Base-by-base conservation (phyloP, 164 flowering plant species). In the Annona cherimola region DNA sequence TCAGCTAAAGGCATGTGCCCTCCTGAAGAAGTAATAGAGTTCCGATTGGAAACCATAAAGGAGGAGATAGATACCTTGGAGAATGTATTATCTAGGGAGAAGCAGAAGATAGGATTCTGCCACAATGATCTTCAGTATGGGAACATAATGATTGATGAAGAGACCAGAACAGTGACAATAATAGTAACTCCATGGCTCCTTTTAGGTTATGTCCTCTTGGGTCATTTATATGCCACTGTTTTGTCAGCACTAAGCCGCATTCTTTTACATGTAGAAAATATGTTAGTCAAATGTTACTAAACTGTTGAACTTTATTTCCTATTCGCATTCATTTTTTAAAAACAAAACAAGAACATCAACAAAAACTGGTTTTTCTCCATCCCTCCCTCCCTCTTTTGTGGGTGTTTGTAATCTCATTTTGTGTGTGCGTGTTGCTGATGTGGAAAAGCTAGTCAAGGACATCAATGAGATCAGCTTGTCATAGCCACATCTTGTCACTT, bases 51-150 rank as follows among this genome's bases (percentile, higher is more conserved):
- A 66, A 61, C 43, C 42, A 63, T 92, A 4, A 87, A 84, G 18
- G 78, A 81, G 18, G 96, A 92, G 72, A 84, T 92, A 43, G 26
- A 14, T 59, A 5, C 68, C 66, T 77, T 92, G 63, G 90, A 90
- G 78, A 75, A 79, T 69, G 82, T 79, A 65, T 67, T 88, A 72
- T 74, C 86, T 1, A 54, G 45, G 11, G 82, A 76, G 3, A 4
- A 65, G 64, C 90, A 86, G 70, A 81, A 73, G 20, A 71, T 92
- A 20, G 92, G 90, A 1, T 94, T 94, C 74, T 94, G 99, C 79
- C 99, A 94, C 86, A 94, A 94, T 83, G 99, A 94, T 71, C 76
- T 94, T 77, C 99, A 94, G 69, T 92, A 89, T 79, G 99, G 99
- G 42, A 94, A 94, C 81, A 89, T 94, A 75, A 94, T 92, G 99